Conservation (phyloP, 139 green algal genomes). For the Chlamydomonas sphaeroides region DNA sequence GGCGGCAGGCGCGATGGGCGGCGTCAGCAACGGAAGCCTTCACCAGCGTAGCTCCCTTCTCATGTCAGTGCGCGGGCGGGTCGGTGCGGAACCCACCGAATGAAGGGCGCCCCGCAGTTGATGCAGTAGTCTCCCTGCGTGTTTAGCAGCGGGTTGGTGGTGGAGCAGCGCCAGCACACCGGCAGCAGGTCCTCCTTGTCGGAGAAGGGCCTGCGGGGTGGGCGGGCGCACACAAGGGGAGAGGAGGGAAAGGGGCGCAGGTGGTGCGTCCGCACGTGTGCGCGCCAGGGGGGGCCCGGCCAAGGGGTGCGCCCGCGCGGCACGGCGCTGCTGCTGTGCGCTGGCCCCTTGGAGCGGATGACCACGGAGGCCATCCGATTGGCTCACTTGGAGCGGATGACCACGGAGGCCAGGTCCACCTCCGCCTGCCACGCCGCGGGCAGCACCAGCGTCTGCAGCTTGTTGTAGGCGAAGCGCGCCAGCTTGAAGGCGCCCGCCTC, state of each 20-base stretch:
- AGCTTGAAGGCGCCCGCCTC: slow-evolving; percentile 81
- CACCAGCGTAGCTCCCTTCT: too few relatives aligned
- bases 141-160: slow-evolving; percentile 75
- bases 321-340: too few relatives aligned
- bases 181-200: slow-evolving; percentile 81
- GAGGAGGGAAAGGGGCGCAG: background rate
- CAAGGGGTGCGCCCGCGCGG: too few relatives aligned
- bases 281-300: too few relatives aligned
- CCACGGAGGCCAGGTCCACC: slow-evolving; percentile 69
- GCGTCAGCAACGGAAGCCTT: too few relatives aligned
- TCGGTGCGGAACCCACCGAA: too few relatives aligned
- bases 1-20: too few relatives aligned
- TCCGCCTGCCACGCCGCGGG: slow-evolving; percentile 60
- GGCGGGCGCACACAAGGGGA: background rate
- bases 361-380: background rate
- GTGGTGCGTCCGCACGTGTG: too few relatives aligned
- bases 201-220: slow-evolving; percentile 58
- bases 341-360: too few relatives aligned
- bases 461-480: slow-evolving; percentile 80
- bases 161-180: slow-evolving; percentile 81
- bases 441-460: slow-evolving; percentile 74
- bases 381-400: slow-evolving; percentile 50
- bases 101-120: slow-evolving; percentile 74
- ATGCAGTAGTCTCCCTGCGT: slow-evolving; percentile 79
- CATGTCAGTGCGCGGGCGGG: too few relatives aligned